Conservation (phyloP, 73 alveolate species). For the Tetrahymena thermophila region DNA sequence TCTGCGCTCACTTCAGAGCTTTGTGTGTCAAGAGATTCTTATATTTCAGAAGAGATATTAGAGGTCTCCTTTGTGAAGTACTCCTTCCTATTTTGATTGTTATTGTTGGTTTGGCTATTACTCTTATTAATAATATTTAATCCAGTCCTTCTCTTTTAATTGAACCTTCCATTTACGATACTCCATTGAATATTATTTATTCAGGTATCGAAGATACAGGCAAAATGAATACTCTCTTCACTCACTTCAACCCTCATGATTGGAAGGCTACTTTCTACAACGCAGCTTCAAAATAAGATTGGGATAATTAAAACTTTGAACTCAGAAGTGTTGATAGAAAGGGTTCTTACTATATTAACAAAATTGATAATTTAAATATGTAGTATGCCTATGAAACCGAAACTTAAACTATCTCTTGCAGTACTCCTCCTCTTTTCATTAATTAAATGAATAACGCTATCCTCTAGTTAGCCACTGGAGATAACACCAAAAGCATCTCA, state of each 20-base stretch:
- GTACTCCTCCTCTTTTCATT: constrained; percentile 8
- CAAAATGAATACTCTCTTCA: not conserved
- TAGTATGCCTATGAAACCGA: not conserved
- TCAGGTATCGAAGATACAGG: not conserved
- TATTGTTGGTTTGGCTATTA: constrained; percentile 44
- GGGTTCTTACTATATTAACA: not conserved
- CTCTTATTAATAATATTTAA: constrained; percentile 40
- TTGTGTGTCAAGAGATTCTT: constrained; percentile 42
- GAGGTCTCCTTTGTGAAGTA: constrained; percentile 51
- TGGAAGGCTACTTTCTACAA: not conserved
- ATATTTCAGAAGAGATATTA: constrained; percentile 41
- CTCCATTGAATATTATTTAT: not conserved
- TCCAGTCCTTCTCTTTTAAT: constrained; percentile 33
- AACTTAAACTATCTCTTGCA: constrained; percentile 6
- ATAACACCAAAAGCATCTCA: not conserved
- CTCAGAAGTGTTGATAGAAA: not conserved
- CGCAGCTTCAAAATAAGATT: not conserved
- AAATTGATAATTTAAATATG: not conserved
- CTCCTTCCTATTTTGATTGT: constrained; percentile 54
- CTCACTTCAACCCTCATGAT: not conserved
- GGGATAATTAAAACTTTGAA: not conserved
- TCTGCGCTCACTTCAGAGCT: constrained; percentile 54
- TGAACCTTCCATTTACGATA: not conserved
- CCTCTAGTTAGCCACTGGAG: not conserved
- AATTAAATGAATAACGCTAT: constrained; percentile 41